Percentiles rank a stretch among this genome's conserved stretches.
These are phyloP conservation scores for Acacia melanoxylon DNA, from an alignment of 306 rosid genomes.

Conservation along the genomic window DNA sequence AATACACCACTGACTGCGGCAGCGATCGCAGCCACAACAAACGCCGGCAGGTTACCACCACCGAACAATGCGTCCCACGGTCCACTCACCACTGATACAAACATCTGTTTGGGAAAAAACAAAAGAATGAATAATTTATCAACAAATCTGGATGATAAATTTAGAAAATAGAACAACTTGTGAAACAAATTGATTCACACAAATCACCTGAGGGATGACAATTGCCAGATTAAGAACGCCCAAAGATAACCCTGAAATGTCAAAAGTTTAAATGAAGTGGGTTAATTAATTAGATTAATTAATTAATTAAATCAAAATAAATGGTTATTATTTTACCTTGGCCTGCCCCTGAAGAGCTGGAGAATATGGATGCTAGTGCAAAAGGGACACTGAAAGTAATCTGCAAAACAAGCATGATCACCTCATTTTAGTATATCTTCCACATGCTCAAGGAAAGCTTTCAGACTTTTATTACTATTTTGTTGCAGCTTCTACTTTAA, in stretches of 20 bases:
- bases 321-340: slow-evolving; percentile 53
- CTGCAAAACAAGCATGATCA: slow-evolving; percentile 40
- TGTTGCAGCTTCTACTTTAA: not conserved
- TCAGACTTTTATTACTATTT: not conserved
- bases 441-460: slow-evolving; percentile 1
- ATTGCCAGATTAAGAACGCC: slow-evolving; percentile 81
- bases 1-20: slow-evolving; percentile 59
- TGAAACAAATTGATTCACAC: not conserved
- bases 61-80: slow-evolving; percentile 75
- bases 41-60: slow-evolving; percentile 89
- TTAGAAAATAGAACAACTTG: not conserved
- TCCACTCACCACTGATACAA: slow-evolving; percentile 74
- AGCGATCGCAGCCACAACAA: slow-evolving; percentile 69
- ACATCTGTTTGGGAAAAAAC: slow-evolving; percentile 41
- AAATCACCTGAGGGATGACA: slow-evolving; percentile 69
- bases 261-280: not conserved
- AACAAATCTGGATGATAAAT: not conserved
- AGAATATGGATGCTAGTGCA: slow-evolving; percentile 91
- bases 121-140: not conserved
- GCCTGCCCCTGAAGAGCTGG: slow-evolving; percentile 69
- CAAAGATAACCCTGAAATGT: slow-evolving; percentile 68
- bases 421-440: not conserved
- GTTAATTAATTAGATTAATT: not conserved
- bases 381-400: slow-evolving; percentile 83
- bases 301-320: not conserved